Percentiles rank a stretch among this genome's conserved stretches.
These are phyloP conservation scores for Citeromyces hawaiiensis DNA, from an alignment of 1,139 yeast genomes.

Conservation along the genomic window DNA sequence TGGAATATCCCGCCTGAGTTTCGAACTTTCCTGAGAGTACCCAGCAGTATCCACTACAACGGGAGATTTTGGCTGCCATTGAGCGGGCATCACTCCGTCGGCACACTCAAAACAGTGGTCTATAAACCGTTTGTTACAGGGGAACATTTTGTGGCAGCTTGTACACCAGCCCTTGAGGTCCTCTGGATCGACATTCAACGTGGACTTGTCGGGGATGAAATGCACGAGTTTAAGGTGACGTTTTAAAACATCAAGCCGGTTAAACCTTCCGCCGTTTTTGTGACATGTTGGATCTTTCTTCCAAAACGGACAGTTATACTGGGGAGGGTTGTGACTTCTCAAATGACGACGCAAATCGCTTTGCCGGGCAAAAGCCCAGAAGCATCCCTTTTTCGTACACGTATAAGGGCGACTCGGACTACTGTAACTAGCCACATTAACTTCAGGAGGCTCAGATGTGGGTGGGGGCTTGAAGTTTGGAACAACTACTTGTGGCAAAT, in stretches of 20 bases:
- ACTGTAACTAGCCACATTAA: background rate
- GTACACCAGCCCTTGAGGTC: conserved; percentile 45
- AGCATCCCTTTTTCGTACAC: conserved; percentile 43
- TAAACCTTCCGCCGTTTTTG: conserved; percentile 60
- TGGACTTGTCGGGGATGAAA: conserved; percentile 34
- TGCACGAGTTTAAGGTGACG: conserved; percentile 59
- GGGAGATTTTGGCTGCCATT: background rate
- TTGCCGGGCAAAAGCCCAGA: conserved; percentile 55
- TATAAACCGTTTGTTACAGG: conserved; percentile 41
- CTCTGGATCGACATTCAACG: conserved; percentile 21
- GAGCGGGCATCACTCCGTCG: background rate
- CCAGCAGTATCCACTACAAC: background rate
- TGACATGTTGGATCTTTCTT: conserved; percentile 54
- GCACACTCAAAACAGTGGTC: conserved; percentile 62
- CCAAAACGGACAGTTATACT: conserved; percentile 64
- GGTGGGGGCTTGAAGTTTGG: background rate
- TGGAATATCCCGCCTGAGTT: background rate
- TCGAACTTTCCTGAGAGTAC: background rate
- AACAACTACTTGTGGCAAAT: background rate
- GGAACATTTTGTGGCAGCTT: conserved; percentile 45
- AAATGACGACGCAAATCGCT: conserved; percentile 56
- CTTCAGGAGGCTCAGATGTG: background rate
- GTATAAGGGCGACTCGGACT: conserved; percentile 25
- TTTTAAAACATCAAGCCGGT: conserved; percentile 55
- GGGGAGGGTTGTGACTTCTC: conserved; percentile 51